Percentiles rank a stretch among this genome's conserved stretches.
Evolutionary conservation across 2,329 filamentous ascomycete species (phyloP).

Genomic region (Erysiphe pisi): DNA sequence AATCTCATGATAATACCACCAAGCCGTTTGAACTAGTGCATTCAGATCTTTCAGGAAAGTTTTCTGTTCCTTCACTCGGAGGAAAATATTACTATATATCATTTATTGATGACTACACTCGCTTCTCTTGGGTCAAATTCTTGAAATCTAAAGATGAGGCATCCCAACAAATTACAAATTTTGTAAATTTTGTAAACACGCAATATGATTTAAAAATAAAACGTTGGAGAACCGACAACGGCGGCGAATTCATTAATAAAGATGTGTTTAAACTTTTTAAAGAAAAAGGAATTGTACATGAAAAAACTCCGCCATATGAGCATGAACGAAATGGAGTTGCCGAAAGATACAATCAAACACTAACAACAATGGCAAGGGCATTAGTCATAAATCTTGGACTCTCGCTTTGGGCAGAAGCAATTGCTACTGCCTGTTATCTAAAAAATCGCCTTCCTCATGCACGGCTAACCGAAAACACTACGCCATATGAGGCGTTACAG

Average conservation of each 20-base stretch:
- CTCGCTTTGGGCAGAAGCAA: constrained; percentile 1
- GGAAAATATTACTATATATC: constrained; percentile 21
- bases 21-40: constrained; percentile 22
- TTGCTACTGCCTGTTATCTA: too few relatives aligned
- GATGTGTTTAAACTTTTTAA: not conserved
- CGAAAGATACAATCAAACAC: constrained; percentile 5
- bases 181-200: constrained; percentile 3
- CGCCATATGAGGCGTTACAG: too few relatives aligned
- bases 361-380: constrained; percentile 21
- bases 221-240: constrained; percentile 27
- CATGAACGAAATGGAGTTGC: constrained; percentile 27
- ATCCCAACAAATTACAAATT: constrained; percentile 3
- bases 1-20: not conserved
- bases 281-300: constrained; percentile 26
- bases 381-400: constrained; percentile 24
- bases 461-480: too few relatives aligned
- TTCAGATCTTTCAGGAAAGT: constrained; percentile 26
- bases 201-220: not conserved
- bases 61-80: constrained; percentile 23
- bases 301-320: constrained; percentile 12
- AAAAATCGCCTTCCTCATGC: too few relatives aligned
- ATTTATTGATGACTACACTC: constrained; percentile 21
- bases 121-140: constrained; percentile 18
- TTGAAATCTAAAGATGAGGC: constrained; percentile 13
- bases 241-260: constrained; percentile 18